These are phyloP conservation scores for Mycena epipterygia DNA, from an alignment of 768 basidiomycete species.

Conservation along the genomic window DNA sequence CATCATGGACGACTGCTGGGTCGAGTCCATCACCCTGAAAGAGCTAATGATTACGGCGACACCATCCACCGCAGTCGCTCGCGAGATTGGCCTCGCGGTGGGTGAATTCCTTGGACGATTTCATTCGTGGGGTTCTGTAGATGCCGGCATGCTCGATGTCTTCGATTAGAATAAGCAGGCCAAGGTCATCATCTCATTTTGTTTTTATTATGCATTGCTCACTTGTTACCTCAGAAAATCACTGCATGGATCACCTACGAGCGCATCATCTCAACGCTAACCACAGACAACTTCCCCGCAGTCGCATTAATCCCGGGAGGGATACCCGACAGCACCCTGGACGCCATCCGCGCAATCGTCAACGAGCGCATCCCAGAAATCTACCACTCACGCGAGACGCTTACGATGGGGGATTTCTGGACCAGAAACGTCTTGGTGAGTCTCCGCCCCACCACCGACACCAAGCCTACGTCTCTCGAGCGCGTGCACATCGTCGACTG, in stretches of 20 bases:
- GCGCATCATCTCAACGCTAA: slow-evolving; percentile 50
- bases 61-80: slow-evolving; percentile 47
- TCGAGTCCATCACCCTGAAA: slow-evolving; percentile 52
- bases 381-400: neutral
- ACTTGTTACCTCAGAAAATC: slow-evolving; percentile 7
- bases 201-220: neutral
- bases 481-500: slow-evolving; percentile 72
- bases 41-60: slow-evolving; percentile 52
- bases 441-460: no score
- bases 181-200: slow-evolving; percentile 45
- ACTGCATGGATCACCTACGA: slow-evolving; percentile 59
- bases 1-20: slow-evolving; percentile 67
- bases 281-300: slow-evolving; percentile 44
- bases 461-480: slow-evolving; percentile 45
- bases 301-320: slow-evolving; percentile 54
- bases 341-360: slow-evolving; percentile 46
- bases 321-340: slow-evolving; percentile 50
- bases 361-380: slow-evolving; percentile 47
- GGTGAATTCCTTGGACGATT: slow-evolving; percentile 67
- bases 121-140: slow-evolving; percentile 61
- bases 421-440: slow-evolving; percentile 73
- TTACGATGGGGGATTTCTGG: slow-evolving; percentile 78
- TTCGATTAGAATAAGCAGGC: slow-evolving; percentile 56
- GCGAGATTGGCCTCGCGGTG: slow-evolving; percentile 64
- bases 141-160: slow-evolving; percentile 44